Base-by-base conservation (phyloP, 768 basidiomycete species). In the Kwoniella sp. region DNA sequence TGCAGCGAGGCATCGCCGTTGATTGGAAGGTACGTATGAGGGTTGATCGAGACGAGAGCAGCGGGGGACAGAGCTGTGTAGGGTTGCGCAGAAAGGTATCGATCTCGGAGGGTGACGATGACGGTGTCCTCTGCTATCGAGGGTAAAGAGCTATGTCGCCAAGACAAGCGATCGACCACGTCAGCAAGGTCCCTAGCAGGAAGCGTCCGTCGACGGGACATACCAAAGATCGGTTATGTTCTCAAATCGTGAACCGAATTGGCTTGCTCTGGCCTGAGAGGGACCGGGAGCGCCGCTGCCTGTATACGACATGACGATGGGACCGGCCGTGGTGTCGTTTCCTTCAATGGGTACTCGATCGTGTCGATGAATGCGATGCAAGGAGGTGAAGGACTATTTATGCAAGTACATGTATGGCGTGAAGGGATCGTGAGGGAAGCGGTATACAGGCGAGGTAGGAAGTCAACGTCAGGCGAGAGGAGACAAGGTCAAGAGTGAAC, bases 1-100 rank as follows among this genome's bases (percentile, higher is more conserved):
- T 88, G 82, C 26, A 96, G 77, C 27, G 87, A 76, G 0, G 86
- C 82, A 76, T 96, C 92, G 58, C 87, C 83, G 64, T 89, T 93
- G 48, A 83, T 82, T 15, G 84, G 59, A 36, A 93, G 80, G 62
- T 88, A 90, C 74, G 92, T 91, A 79, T 92, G 87, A 0, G 92
- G 91, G 74, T 98, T 98, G 63, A 96, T 79, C 26, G 87, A 87
- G 57, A 96, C 84, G 60, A 95, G 77, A 7, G 80, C 79, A 25
- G 83, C 83, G 5, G 85, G 56, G 2, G 71, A 71, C 17, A 74
- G 48, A 15, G 66, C 51, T 3, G 73, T 75, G 50, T 75, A 75
- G 12, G 70, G 62, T 2, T 58, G 60, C 26, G 66, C 63, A 15
- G 67, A 59, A 37, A 75, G 69, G 53, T 68, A 75, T 31, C 74